phyloP scores from a whole-genome alignment of 2,329 filamentous ascomycete genomes.

The Paraconiothyrium sp. region DNA sequence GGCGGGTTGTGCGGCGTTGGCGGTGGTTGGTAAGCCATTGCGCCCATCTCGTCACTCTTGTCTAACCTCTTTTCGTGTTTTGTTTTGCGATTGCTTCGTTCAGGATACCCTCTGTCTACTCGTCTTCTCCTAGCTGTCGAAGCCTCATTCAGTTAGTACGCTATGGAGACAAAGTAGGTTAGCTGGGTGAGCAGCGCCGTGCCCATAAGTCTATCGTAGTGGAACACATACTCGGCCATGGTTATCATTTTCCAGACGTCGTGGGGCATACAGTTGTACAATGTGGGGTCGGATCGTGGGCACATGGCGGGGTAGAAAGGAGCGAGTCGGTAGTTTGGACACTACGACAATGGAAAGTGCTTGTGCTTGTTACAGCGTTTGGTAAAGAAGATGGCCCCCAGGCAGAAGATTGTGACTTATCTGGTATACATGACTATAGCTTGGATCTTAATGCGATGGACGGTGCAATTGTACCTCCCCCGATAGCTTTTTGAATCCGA shows the following conservation, averaged over 20 bases:
- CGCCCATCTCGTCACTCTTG: conserved; percentile 10
- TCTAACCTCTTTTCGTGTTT: not conserved
- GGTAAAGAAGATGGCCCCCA: not conserved
- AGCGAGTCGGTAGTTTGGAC: not conserved
- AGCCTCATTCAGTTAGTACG: not conserved
- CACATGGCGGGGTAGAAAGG: conserved; percentile 5
- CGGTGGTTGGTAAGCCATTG: conserved; percentile 17
- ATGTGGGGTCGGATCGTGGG: conserved; percentile 4
- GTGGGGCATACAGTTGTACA: not conserved
- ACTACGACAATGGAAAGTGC: not conserved
- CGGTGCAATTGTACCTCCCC: conserved; percentile 27
- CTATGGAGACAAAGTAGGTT: conserved; percentile 1
- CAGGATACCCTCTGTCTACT: not conserved
- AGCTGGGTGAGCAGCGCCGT: not conserved
- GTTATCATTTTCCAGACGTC: not conserved
- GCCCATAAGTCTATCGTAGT: conserved; percentile 1
- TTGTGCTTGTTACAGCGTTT: not conserved
- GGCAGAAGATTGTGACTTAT: not conserved
- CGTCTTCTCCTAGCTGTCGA: not conserved
- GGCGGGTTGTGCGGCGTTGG: conserved; percentile 28
- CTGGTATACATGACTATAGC: not conserved
- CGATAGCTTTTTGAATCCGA: conserved; percentile 25
- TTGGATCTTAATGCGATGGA: not conserved
- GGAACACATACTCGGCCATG: not conserved
- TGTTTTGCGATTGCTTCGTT: not conserved